Conservation (phyloP, 192 early-diverging fungal genomes). For the Backusella morwellensis region DNA sequence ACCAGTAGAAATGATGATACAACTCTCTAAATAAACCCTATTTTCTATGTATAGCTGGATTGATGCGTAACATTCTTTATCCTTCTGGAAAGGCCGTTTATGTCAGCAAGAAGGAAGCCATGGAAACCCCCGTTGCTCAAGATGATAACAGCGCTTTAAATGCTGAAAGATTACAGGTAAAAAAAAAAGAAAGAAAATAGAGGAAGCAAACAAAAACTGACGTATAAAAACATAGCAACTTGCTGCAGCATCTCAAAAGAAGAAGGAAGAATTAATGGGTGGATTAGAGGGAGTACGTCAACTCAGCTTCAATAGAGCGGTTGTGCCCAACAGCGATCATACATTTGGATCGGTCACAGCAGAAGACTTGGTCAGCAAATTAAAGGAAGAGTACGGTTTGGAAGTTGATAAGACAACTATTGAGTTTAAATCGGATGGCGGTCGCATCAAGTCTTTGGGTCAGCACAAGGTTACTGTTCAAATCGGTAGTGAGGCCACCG, state of each 20-base stretch:
- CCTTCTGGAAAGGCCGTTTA: slow-evolving; percentile 31
- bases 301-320: slow-evolving; percentile 26
- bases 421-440: slow-evolving; percentile 26
- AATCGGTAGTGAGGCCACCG: slow-evolving; percentile 16
- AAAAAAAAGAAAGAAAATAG: neutral
- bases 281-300: slow-evolving; percentile 10
- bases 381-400: slow-evolving; percentile 25
- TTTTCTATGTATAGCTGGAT: slow-evolving; percentile 27
- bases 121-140: neutral
- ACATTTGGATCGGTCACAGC: slow-evolving; percentile 40
- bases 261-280: slow-evolving; percentile 13
- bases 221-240: neutral
- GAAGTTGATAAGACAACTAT: slow-evolving; percentile 25
- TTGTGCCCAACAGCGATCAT: slow-evolving; percentile 24
- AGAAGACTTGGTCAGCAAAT: slow-evolving; percentile 31
- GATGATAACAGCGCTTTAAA: neutral
- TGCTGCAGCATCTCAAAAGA: neutral
- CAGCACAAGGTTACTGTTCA: slow-evolving; percentile 19
- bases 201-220: neutral
- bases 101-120: slow-evolving; percentile 9
- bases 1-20: no score
- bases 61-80: slow-evolving; percentile 38
- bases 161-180: neutral
- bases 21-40: no score
- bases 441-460: slow-evolving; percentile 32